Conservation (phyloP, 2,329 filamentous ascomycete species). For the Diaporthe sp. region DNA sequence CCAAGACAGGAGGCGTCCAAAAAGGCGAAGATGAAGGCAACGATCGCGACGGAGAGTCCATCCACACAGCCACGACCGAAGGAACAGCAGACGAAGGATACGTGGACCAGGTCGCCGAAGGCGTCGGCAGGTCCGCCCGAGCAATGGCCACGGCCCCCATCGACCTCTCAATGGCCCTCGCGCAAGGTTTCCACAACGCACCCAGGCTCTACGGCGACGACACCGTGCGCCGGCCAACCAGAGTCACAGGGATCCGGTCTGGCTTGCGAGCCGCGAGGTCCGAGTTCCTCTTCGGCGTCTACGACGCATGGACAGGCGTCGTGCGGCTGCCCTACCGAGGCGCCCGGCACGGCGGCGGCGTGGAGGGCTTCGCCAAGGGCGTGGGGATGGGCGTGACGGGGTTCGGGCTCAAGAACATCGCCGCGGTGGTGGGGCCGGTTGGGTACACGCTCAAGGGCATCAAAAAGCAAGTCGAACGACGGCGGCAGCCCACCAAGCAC, state of each 20-base stretch:
- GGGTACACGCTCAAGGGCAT: conserved; percentile 76
- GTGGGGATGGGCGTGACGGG: conserved; percentile 75
- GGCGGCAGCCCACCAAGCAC: conserved; percentile 65
- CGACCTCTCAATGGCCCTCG: conserved; percentile 72
- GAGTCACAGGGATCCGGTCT: conserved; percentile 76
- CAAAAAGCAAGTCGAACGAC: conserved; percentile 70
- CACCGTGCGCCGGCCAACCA: conserved; percentile 74
- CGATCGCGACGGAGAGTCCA: conserved; percentile 39
- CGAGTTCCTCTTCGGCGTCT: conserved; percentile 75
- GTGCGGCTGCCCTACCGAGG: conserved; percentile 71
- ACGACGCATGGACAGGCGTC: conserved; percentile 75
- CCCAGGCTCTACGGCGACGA: conserved; percentile 79
- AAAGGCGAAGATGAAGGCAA: conserved; percentile 9
- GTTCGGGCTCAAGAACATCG: conserved; percentile 74
- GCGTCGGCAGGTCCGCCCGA: conserved; percentile 63
- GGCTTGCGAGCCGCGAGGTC: conserved; percentile 72
- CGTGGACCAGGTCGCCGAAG: conserved; percentile 65
- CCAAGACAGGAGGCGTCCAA: conserved; percentile 21
- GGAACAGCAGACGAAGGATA: conserved; percentile 56
- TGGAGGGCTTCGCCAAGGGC: conserved; percentile 63
- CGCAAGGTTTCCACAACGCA: conserved; percentile 80
- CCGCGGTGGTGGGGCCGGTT: conserved; percentile 71
- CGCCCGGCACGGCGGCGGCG: conserved; percentile 65
- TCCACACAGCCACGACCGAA: conserved; percentile 46
- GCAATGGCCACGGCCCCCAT: conserved; percentile 71